These are phyloP conservation scores for Yamadazyma scolyti DNA, from an alignment of 805 yeast genomes.

Conservation along the genomic window DNA sequence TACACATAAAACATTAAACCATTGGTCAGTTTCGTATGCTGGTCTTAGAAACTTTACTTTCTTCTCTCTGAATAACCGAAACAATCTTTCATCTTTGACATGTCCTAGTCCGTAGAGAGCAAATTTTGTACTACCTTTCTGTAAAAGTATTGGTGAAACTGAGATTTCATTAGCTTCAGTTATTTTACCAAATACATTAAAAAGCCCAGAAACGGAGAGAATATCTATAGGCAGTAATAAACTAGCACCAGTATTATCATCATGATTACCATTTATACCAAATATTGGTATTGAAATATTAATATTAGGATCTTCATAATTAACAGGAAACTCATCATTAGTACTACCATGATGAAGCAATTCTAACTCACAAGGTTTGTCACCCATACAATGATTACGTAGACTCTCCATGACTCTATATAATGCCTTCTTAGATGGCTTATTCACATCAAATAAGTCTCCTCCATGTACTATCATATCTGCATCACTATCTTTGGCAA, in stretches of 20 bases:
- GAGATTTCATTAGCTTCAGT: conserved; percentile 70
- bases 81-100: conserved; percentile 84
- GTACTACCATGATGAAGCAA: conserved; percentile 76
- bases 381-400: conserved; percentile 74
- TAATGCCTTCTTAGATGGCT: conserved; percentile 82
- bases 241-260: conserved; percentile 89
- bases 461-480: conserved; percentile 93
- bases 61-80: conserved; percentile 76
- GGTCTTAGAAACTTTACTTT: conserved; percentile 79
- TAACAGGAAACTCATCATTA: conserved; percentile 64
- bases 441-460: conserved; percentile 86
- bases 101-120: conserved; percentile 89
- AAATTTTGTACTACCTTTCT: conserved; percentile 76
- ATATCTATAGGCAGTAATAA: conserved; percentile 83
- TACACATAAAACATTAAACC: conserved; percentile 83
- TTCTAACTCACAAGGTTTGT: conserved; percentile 82
- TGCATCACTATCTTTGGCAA: conserved; percentile 67
- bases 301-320: conserved; percentile 86
- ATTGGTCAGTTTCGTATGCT: conserved; percentile 48
- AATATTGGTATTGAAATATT: conserved; percentile 88
- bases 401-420: conserved; percentile 76
- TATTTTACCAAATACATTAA: conserved; percentile 88
- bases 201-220: conserved; percentile 71
- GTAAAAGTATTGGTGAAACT: conserved; percentile 72
- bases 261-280: conserved; percentile 94